phyloP scores from a whole-genome alignment of 2,329 filamentous ascomycete genomes.

The Claviceps quebecensis region DNA sequence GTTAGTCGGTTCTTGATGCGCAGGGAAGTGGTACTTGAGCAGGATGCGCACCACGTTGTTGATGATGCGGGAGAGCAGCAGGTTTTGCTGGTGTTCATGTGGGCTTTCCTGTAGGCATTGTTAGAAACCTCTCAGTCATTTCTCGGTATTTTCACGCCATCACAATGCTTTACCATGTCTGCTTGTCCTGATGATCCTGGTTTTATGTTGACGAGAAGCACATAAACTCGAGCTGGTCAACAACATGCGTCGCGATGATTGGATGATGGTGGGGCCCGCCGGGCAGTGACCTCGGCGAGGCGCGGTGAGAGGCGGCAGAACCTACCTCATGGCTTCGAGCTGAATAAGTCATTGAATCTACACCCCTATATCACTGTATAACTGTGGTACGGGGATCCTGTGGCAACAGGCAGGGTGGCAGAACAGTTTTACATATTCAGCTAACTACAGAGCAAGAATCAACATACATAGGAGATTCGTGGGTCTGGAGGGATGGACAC shows the following conservation, averaged over 20 bases:
- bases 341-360: too few relatives aligned
- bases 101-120: constrained; percentile 59
- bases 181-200: background rate
- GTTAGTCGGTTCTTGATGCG: background rate
- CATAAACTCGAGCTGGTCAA: background rate
- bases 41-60: constrained; percentile 69
- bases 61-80: constrained; percentile 88
- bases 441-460: too few relatives aligned
- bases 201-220: background rate
- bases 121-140: background rate
- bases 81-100: constrained; percentile 92
- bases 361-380: too few relatives aligned
- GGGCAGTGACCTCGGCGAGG: constrained; percentile 4
- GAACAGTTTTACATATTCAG: too few relatives aligned
- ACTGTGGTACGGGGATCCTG: too few relatives aligned
- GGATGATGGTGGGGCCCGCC: background rate
- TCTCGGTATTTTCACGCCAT: background rate
- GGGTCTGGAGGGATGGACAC: too few relatives aligned
- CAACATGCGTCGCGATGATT: background rate
- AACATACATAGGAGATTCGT: too few relatives aligned
- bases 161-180: background rate
- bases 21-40: background rate
- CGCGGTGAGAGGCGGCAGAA: constrained; percentile 24
- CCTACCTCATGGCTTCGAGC: background rate
- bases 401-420: too few relatives aligned